Conservation (phyloP, 495 filamentous ascomycete genomes). For the Tuber aestivum region DNA sequence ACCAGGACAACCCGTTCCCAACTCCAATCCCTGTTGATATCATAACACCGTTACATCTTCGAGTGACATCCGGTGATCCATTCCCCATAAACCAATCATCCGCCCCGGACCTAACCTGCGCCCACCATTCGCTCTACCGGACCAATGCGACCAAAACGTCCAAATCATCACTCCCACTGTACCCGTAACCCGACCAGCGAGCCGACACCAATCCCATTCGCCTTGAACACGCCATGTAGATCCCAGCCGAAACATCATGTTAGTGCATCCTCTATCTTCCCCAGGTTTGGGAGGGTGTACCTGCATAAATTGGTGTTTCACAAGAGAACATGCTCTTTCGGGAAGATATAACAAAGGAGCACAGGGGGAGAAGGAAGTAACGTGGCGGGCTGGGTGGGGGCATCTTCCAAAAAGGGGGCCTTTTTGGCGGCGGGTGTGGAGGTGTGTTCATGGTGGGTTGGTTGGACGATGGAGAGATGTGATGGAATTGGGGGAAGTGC, state of each 20-base stretch:
- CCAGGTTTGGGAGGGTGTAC: not conserved
- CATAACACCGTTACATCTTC: no score
- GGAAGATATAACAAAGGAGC: not conserved
- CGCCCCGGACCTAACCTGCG: not conserved
- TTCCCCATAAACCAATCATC: not conserved
- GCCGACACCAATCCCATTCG: not conserved
- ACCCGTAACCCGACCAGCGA: not conserved
- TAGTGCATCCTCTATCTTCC: not conserved
- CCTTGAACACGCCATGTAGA: not conserved
- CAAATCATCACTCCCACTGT: constrained; percentile 3
- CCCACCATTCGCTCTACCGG: not conserved
- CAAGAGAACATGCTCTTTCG: not conserved
- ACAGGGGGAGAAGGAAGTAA: not conserved
- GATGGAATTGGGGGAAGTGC: not conserved
- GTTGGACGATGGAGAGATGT: not conserved
- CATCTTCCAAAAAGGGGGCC: not conserved
- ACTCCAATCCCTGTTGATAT: not conserved
- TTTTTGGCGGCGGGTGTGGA: not conserved
- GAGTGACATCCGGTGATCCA: not conserved
- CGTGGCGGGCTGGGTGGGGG: not conserved
- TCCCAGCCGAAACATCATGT: constrained; percentile 1
- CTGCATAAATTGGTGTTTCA: not conserved
- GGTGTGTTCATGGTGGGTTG: constrained; percentile 5
- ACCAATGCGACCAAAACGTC: not conserved
- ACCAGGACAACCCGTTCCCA: not conserved